Evolutionary conservation across 108 stramenopile genomes (phyloP).

Genomic region (Licmophora abbreviata): DNA sequence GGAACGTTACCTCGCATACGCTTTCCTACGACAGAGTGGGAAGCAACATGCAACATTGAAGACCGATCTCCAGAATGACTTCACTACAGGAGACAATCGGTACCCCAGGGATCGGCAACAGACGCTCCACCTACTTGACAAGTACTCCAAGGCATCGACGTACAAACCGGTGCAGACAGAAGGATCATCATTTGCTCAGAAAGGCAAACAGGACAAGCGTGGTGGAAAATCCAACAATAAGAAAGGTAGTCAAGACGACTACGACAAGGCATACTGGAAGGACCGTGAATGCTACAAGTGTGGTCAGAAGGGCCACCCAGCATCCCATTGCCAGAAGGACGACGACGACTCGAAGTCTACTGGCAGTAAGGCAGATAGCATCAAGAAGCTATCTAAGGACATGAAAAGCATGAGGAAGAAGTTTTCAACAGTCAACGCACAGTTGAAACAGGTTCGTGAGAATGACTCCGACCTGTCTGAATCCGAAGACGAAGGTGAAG

Average conservation of each 20-base stretch:
- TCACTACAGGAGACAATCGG: slow-evolving; percentile 7
- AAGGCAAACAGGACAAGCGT: background rate
- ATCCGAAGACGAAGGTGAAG: too few relatives aligned
- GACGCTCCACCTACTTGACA: slow-evolving; percentile 10
- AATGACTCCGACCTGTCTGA: too few relatives aligned
- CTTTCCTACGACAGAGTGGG: slow-evolving; percentile 9
- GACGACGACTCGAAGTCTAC: too few relatives aligned
- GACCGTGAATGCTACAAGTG: slow-evolving; percentile 5
- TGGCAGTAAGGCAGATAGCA: too few relatives aligned
- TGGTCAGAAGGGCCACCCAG: background rate
- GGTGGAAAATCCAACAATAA: background rate
- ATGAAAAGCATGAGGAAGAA: too few relatives aligned
- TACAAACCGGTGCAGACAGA: background rate
- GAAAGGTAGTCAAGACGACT: background rate
- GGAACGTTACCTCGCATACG: slow-evolving; percentile 3
- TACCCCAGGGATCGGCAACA: slow-evolving; percentile 4
- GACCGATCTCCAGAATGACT: slow-evolving; percentile 8
- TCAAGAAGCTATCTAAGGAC: too few relatives aligned
- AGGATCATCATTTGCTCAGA: slow-evolving; percentile 7
- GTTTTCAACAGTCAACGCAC: too few relatives aligned
- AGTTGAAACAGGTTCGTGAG: too few relatives aligned
- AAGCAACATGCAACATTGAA: slow-evolving; percentile 7
- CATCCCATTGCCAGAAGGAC: background rate
- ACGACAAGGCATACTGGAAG: slow-evolving; percentile 9
- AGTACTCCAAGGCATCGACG: slow-evolving; percentile 3